These are phyloP conservation scores for Westerdykella ornata DNA, from an alignment of 2,329 filamentous ascomycete genomes.

Conservation along the genomic window DNA sequence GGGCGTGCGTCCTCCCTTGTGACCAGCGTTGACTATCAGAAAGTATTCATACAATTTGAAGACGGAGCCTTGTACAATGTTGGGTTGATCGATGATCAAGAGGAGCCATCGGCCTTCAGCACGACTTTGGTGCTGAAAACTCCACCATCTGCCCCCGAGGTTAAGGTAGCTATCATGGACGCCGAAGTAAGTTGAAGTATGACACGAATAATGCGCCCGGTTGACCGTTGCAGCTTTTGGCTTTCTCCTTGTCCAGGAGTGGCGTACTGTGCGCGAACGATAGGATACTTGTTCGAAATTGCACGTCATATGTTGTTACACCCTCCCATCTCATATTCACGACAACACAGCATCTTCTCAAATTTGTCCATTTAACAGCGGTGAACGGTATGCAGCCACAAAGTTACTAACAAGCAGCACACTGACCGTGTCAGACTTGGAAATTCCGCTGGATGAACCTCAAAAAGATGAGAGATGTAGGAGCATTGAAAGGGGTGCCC, in stretches of 20 bases:
- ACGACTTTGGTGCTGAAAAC: slow-evolving; percentile 17
- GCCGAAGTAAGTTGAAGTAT: slow-evolving; percentile 16
- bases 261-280: slow-evolving; percentile 76
- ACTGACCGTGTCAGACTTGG: slow-evolving; percentile 55
- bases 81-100: too few relatives aligned
- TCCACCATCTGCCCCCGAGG: slow-evolving; percentile 24
- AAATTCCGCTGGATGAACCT: slow-evolving; percentile 79
- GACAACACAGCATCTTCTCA: slow-evolving; percentile 84
- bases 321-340: slow-evolving; percentile 81
- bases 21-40: slow-evolving; percentile 16
- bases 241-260: slow-evolving; percentile 63
- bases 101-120: slow-evolving; percentile 12
- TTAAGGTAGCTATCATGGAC: slow-evolving; percentile 16
- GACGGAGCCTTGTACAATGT: slow-evolving; percentile 19
- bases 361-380: slow-evolving; percentile 75
- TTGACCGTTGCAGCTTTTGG: slow-evolving; percentile 35
- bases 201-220: slow-evolving; percentile 8
- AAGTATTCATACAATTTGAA: slow-evolving; percentile 19
- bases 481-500: slow-evolving; percentile 82
- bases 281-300: slow-evolving; percentile 70
- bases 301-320: slow-evolving; percentile 83
- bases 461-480: slow-evolving; percentile 88
- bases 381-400: slow-evolving; percentile 51
- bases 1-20: slow-evolving; percentile 19
- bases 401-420: neutral